Percentiles rank a stretch among this genome's conserved stretches.
These are phyloP conservation scores for Chrysochromulina parva DNA, from an alignment of 78 protist genomes.

Conservation along the genomic window DNA sequence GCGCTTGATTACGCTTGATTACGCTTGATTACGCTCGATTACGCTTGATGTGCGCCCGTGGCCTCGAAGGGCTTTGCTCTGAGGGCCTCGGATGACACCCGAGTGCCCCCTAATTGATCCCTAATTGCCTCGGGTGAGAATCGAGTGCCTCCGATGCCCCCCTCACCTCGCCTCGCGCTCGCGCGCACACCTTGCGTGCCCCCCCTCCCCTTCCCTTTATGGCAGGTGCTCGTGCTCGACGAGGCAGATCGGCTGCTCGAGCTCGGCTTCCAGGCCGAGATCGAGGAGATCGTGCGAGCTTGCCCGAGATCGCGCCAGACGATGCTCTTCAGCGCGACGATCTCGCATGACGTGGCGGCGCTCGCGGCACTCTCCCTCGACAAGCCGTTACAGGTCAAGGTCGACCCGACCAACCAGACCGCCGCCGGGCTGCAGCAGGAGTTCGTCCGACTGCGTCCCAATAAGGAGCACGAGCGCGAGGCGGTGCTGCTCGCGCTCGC, in stretches of 20 bases:
- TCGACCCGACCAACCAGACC: slow-evolving; percentile 58
- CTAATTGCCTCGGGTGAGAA: no score
- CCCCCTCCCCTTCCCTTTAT: no score
- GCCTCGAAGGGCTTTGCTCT: no score
- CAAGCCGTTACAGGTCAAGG: slow-evolving; percentile 62
- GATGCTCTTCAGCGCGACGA: slow-evolving; percentile 38
- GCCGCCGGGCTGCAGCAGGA: slow-evolving; percentile 75
- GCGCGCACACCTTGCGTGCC: no score
- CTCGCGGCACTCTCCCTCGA: slow-evolving; percentile 52
- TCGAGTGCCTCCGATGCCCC: no score
- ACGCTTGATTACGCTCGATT: no score
- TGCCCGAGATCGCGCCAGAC: neutral
- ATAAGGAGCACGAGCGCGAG: slow-evolving; percentile 8
- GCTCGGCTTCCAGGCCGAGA: neutral
- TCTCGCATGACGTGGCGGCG: slow-evolving; percentile 1
- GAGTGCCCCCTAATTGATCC: no score
- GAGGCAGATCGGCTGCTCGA: slow-evolving; percentile 50
- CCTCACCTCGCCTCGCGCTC: no score
- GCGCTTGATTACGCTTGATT: no score
- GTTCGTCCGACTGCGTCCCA: slow-evolving; percentile 53
- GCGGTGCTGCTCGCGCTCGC: slow-evolving; percentile 14
- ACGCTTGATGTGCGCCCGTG: no score
- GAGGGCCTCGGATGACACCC: no score
- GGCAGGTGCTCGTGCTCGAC: slow-evolving; percentile 31
- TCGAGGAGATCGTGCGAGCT: neutral